Evolutionary conservation across 2,329 filamentous ascomycete genomes (phyloP).

Genomic region (Stachybotrys echinatus): DNA sequence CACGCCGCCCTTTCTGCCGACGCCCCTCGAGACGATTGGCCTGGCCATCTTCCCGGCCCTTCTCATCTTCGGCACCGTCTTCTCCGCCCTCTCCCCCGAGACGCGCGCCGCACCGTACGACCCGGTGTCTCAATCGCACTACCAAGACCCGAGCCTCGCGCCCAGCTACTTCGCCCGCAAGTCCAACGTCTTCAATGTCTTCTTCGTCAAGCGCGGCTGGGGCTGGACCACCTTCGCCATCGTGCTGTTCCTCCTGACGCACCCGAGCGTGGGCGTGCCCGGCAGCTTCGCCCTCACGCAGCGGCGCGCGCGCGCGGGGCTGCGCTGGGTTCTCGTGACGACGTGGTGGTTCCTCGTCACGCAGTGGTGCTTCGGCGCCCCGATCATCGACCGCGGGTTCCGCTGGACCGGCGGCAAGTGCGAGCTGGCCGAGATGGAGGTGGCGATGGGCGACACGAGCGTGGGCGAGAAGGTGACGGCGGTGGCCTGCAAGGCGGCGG

Average conservation of each 20-base stretch:
- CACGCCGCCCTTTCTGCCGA: slow-evolving; percentile 61
- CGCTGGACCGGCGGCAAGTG: slow-evolving; percentile 84
- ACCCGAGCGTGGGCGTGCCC: slow-evolving; percentile 45
- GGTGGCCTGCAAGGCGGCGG: slow-evolving; percentile 74
- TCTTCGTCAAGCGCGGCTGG: slow-evolving; percentile 96
- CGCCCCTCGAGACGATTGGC: slow-evolving; percentile 58
- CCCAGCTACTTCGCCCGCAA: slow-evolving; percentile 93
- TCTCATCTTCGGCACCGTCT: slow-evolving; percentile 76
- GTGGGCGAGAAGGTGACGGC: slow-evolving; percentile 58
- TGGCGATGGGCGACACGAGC: slow-evolving; percentile 39
- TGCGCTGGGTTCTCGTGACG: slow-evolving; percentile 71
- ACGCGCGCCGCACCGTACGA: slow-evolving; percentile 62
- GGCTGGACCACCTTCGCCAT: slow-evolving; percentile 81
- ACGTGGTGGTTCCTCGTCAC: slow-evolving; percentile 79
- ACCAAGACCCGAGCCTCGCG: slow-evolving; percentile 45
- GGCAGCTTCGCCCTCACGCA: slow-evolving; percentile 15
- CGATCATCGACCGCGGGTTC: slow-evolving; percentile 86
- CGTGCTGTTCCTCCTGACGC: slow-evolving; percentile 60
- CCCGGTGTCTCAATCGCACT: slow-evolving; percentile 56
- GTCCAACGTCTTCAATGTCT: slow-evolving; percentile 82
- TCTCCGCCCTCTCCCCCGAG: slow-evolving; percentile 70
- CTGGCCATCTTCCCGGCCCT: slow-evolving; percentile 71
- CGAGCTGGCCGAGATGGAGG: slow-evolving; percentile 48
- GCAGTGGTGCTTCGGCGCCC: slow-evolving; percentile 93
- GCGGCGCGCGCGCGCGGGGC: slow-evolving; percentile 47